Percentiles rank a stretch among this genome's conserved stretches.
These are phyloP conservation scores for Aphanomyces cochlioides DNA, from an alignment of 352 stramenopile genomes.

Conservation along the genomic window DNA sequence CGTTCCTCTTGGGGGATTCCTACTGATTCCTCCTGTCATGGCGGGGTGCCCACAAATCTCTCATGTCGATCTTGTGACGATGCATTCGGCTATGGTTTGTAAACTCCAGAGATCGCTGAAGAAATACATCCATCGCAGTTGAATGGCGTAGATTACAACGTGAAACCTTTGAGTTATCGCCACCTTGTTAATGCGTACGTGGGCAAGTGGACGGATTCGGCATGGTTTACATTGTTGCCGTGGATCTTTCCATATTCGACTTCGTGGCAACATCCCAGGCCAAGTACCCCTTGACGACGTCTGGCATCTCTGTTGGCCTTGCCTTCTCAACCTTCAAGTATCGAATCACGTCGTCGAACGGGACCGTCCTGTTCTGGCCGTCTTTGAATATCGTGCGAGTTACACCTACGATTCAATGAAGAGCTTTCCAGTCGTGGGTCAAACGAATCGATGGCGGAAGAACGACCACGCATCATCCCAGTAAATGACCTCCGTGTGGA, in stretches of 20 bases:
- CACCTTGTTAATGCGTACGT: too few relatives aligned
- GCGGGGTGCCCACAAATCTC: too few relatives aligned
- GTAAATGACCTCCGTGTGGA: slow-evolving; percentile 38
- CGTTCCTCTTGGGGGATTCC: too few relatives aligned
- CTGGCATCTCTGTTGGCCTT: neutral
- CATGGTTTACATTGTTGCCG: too few relatives aligned
- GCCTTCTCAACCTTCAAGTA: neutral
- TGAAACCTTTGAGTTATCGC: too few relatives aligned
- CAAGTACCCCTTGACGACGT: neutral
- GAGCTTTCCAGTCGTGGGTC: slow-evolving; percentile 37
- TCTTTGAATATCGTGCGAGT: neutral
- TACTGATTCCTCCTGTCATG: too few relatives aligned
- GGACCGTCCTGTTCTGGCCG: neutral
- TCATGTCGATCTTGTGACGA: too few relatives aligned
- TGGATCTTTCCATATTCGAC: neutral
- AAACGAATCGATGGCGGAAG: slow-evolving; percentile 40
- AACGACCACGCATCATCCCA: slow-evolving; percentile 38
- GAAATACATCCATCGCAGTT: too few relatives aligned
- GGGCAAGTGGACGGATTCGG: too few relatives aligned
- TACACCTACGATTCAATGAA: slow-evolving; percentile 31
- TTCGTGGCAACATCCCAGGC: slow-evolving; percentile 9
- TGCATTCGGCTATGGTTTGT: too few relatives aligned
- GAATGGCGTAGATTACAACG: too few relatives aligned
- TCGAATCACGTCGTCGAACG: neutral
- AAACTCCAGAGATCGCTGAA: too few relatives aligned